Evolutionary conservation across 257 asterid genomes (phyloP).

Genomic region (Nicotiana otophora): DNA sequence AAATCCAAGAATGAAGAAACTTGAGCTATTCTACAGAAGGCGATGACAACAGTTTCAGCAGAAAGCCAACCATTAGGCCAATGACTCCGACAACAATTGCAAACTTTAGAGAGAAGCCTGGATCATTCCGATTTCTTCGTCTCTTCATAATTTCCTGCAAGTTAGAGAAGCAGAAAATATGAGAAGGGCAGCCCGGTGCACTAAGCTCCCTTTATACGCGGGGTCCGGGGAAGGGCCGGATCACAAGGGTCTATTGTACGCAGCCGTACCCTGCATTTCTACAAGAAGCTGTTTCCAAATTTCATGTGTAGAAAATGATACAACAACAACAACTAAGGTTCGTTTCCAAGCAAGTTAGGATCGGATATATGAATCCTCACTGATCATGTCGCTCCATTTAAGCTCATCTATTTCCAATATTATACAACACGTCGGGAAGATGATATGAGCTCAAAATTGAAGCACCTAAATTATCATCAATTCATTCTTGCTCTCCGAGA

Average conservation of each 20-base stretch:
- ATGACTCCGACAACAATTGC: constrained; percentile 38
- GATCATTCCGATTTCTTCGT: constrained; percentile 31
- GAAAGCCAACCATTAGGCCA: constrained; percentile 38
- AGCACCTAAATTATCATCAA: neutral
- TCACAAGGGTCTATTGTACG: no score
- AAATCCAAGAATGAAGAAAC: constrained; percentile 10
- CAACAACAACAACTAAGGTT: neutral
- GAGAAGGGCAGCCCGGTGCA: neutral
- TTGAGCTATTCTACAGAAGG: constrained; percentile 27
- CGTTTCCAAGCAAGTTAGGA: neutral
- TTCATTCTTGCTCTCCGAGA: neutral
- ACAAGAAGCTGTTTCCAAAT: no score
- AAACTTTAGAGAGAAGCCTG: constrained; percentile 36
- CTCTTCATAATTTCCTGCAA: constrained; percentile 38
- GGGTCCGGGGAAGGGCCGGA: no score
- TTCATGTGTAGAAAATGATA: neutral
- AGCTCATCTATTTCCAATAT: neutral
- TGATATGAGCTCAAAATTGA: neutral
- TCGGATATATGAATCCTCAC: neutral
- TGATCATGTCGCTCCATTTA: neutral
- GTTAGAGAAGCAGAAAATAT: neutral
- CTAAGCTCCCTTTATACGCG: no score
- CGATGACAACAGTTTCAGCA: constrained; percentile 35
- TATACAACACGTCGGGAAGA: neutral
- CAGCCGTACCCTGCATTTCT: no score